A percentile compares a stretch with the other conserved stretches of the same genome.
Evolutionary conservation across 805 yeast species (phyloP).

Genomic region (Metschnikowia similis): DNA sequence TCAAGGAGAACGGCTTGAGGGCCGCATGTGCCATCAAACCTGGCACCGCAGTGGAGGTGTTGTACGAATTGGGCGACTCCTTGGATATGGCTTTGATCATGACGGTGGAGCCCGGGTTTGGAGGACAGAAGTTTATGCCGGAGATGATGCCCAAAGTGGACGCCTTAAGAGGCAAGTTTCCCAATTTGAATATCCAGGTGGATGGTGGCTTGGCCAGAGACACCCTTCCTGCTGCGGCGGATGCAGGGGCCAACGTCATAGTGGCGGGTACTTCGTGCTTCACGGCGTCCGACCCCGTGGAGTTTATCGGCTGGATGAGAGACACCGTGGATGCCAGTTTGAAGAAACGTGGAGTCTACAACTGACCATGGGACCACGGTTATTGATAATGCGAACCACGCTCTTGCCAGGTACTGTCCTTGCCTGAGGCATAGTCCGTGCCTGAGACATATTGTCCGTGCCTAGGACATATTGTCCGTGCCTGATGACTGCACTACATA

Average conservation of each 20-base stretch:
- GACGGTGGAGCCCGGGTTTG: conserved; percentile 99
- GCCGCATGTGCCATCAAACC: conserved; percentile 96
- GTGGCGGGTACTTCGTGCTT: conserved; percentile 97
- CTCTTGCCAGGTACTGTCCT: too few species aligned
- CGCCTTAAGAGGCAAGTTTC: conserved; percentile 65
- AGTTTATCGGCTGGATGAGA: conserved; percentile 68
- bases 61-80: conserved; percentile 67
- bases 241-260: conserved; percentile 96
- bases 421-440: too few species aligned
- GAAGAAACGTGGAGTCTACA: conserved; percentile 35
- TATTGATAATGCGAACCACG: too few species aligned
- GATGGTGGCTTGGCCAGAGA: conserved; percentile 93
- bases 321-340: conserved; percentile 52
- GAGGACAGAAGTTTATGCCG: conserved; percentile 94
- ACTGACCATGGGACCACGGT: not conserved
- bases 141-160: conserved; percentile 96
- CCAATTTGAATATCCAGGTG: conserved; percentile 83
- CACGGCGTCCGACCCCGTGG: conserved; percentile 74
- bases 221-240: conserved; percentile 84
- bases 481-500: too few species aligned
- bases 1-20: conserved; percentile 77
- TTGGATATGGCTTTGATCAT: conserved; percentile 94
- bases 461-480: too few species aligned
- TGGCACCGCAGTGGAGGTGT: conserved; percentile 79
- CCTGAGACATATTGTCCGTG: too few species aligned